Base-by-base conservation (phyloP, 495 filamentous ascomycete species). In the Trichoderma virens region DNA sequence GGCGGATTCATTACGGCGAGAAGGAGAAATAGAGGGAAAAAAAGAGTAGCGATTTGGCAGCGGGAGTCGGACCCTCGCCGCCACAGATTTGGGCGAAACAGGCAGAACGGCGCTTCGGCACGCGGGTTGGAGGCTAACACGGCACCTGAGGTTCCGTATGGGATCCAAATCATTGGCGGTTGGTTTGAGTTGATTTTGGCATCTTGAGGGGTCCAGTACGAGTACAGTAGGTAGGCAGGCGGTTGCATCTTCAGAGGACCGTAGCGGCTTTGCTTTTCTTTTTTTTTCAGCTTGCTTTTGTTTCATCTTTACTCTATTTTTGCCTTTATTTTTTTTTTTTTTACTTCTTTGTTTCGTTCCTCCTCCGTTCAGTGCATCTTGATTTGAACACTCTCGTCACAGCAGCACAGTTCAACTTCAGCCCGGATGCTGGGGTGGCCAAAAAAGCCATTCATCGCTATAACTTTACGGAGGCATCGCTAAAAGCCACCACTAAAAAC, bases 41-140 rank as follows among this genome's bases (percentile, higher is more conserved):
- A n/a, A 47, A n/a, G 6, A 20, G 18, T 51, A 20, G 45, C n/a
- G 45, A 51, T 9, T 7, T n/a, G n/a, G n/a, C n/a, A n/a, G n/a
- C n/a, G n/a, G 20, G n/a, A 51, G 45, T 7, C n/a, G 20, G n/a
- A 9, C 5, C 9, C 45, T 9, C 20, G 20, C 47, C 51, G 27
- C 51, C 23, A 27, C 23, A 30, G 7, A 16, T 30, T 13, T 13
- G 51, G 20, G 51, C 23, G 8, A 28, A 56, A 14, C 8, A n/a
- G 51, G 27, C 51, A 56, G 20, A n/a, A 56, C 51, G 51, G 51
- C 51, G 23, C 11, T n/a, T 56, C 51, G 51, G 51, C 51, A 56
- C 51, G 25, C 51, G 20, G 51, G 23, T 27, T 13, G 51, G 43
- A 56, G 27, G 51, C 51, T 30, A 56, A 18, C 23, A 27, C 51